Conservation (phyloP, 2,329 filamentous ascomycete genomes). For the Alternaria triticimaculans region DNA sequence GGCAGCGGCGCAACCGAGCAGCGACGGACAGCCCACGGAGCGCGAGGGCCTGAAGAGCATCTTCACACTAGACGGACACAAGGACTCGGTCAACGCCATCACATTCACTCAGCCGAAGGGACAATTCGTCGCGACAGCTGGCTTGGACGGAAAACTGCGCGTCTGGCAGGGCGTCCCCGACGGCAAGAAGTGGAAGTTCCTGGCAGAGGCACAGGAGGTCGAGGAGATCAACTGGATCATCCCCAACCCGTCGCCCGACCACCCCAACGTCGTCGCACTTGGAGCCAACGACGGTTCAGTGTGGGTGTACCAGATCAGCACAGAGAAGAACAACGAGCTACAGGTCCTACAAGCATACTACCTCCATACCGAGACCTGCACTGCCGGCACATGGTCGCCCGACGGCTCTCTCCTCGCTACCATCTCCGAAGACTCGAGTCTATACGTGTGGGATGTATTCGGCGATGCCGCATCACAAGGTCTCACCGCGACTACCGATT, state of each 20-base stretch:
- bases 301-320: slow-evolving; percentile 91
- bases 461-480: slow-evolving; percentile 74
- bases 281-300: slow-evolving; percentile 91
- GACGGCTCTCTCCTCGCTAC: slow-evolving; percentile 88
- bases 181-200: slow-evolving; percentile 66
- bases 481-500: slow-evolving; percentile 60
- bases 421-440: slow-evolving; percentile 83
- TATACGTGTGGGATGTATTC: slow-evolving; percentile 94
- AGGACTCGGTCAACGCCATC: slow-evolving; percentile 87
- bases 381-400: slow-evolving; percentile 87
- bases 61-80: slow-evolving; percentile 84
- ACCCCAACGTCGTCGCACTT: slow-evolving; percentile 83
- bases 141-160: slow-evolving; percentile 82
- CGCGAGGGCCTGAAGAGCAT: slow-evolving; percentile 68
- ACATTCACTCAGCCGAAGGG: slow-evolving; percentile 83
- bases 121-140: slow-evolving; percentile 84
- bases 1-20: slow-evolving; percentile 67
- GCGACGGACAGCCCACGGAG: slow-evolving; percentile 60
- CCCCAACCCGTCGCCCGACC: slow-evolving; percentile 72
- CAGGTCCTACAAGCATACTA: slow-evolving; percentile 92
- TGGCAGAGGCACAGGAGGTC: slow-evolving; percentile 85
- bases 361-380: slow-evolving; percentile 84
- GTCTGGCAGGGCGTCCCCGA: slow-evolving; percentile 66
- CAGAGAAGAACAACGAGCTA: slow-evolving; percentile 66
- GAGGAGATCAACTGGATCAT: slow-evolving; percentile 93